These are phyloP conservation scores for Taiwanofungus camphoratus DNA, from an alignment of 1,284 basidiomycete species.

Conservation along the genomic window DNA sequence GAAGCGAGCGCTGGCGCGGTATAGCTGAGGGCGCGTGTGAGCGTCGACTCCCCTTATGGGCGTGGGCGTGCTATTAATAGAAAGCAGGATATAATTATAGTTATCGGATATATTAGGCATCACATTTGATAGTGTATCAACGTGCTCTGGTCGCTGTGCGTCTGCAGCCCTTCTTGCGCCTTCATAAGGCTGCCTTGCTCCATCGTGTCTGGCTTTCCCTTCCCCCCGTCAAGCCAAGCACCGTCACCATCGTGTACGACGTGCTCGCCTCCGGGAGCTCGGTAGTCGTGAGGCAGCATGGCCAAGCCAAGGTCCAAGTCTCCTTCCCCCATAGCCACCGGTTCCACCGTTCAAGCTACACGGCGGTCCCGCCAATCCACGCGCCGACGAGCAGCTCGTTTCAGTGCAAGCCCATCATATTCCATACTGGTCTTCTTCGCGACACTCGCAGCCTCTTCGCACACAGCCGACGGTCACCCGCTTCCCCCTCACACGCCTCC, in stretches of 20 bases:
- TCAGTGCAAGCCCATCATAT: conserved; percentile 30
- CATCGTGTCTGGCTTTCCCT: conserved; percentile 5
- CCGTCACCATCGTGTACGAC: conserved; percentile 10
- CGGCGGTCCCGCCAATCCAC: conserved; percentile 1
- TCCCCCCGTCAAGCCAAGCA: conserved; percentile 11
- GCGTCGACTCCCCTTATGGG: conserved; percentile 3
- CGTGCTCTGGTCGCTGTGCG: neutral
- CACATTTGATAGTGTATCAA: conserved; percentile 11
- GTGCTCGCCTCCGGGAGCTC: conserved; percentile 5
- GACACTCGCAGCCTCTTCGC: conserved; percentile 42
- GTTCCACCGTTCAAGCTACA: neutral
- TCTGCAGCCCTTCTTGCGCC: conserved; percentile 7
- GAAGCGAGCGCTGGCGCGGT: conserved; percentile 35
- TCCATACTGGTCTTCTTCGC: conserved; percentile 50
- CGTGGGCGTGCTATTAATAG: conserved; percentile 3
- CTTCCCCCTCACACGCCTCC: conserved; percentile 33
- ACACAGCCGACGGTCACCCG: conserved; percentile 42
- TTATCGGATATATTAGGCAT: neutral
- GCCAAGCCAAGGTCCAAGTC: conserved; percentile 21
- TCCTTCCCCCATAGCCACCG: neutral
- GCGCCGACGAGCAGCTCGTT: conserved; percentile 8
- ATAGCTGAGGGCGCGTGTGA: conserved; percentile 7
- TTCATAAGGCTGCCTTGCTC: conserved; percentile 7
- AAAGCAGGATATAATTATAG: conserved; percentile 1
- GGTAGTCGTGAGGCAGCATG: conserved; percentile 17